Conservation (phyloP, 768 basidiomycete species). For the Inosperma sp. region DNA sequence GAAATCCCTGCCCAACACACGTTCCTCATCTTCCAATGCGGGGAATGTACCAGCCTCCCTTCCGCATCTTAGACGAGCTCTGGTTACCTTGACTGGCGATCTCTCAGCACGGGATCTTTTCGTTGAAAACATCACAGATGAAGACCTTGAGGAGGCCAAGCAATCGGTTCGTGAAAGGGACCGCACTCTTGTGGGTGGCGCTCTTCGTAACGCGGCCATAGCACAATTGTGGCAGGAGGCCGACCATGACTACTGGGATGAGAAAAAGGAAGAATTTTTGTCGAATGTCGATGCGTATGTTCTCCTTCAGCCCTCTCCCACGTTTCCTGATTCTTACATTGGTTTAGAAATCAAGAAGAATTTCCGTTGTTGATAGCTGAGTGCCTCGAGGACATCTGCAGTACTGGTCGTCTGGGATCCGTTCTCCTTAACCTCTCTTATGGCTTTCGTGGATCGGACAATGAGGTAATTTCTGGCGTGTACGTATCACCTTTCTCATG, state of each 20-base stretch:
- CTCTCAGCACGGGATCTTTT: conserved; percentile 4
- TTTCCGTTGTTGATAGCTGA: conserved; percentile 5
- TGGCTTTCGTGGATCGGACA: conserved; percentile 1
- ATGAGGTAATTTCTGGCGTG: conserved; percentile 1
- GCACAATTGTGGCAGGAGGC: conserved; percentile 6
- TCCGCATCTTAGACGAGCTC: neutral
- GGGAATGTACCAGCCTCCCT: neutral
- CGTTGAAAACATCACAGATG: neutral
- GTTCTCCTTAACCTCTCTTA: conserved; percentile 5
- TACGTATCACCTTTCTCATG: neutral
- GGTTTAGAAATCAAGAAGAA: conserved; percentile 7
- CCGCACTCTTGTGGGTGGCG: neutral
- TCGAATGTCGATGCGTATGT: neutral
- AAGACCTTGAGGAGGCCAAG: neutral
- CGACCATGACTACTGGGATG: conserved; percentile 5
- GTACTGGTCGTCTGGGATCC: neutral
- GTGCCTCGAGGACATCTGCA: conserved; percentile 5
- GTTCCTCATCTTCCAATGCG: neutral
- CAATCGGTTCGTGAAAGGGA: neutral
- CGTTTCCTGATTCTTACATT: neutral
- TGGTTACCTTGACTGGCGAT: conserved; percentile 6
- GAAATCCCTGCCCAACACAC: neutral
- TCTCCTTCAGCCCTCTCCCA: neutral
- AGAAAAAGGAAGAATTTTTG: neutral
- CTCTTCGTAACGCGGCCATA: conserved; percentile 7